Base-by-base conservation (phyloP, 2,329 filamentous ascomycete species). In the Rhexocercosporidium sp. region DNA sequence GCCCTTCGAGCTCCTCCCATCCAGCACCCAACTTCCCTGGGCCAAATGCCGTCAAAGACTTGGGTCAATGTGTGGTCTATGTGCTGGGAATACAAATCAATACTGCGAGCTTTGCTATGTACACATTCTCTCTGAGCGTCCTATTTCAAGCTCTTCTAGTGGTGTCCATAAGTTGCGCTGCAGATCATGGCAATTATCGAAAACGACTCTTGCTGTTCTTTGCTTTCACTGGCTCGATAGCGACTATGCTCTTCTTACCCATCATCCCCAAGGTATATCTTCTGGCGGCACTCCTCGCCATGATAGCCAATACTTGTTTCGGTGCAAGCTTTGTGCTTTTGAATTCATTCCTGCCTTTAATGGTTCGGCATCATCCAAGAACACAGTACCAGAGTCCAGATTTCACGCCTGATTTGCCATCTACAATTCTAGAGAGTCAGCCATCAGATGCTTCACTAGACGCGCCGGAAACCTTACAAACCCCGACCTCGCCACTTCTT, bases 31-130 rank as follows among this genome's bases (percentile, higher is more conserved):
- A 68, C 1, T 49, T 70, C 16, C 60, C 46, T 20, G 61, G 64
- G 66, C 71, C 57, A 65, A 76, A 71, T 73, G 62, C 71, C 62
- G 51, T 71, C 73, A 73, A 78, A 72, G 70, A 83, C 72, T 82
- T 83, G 49, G 85, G 84, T 59, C 93, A 96, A 77, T 99, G 96
- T 77, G 83, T 98, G 67, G 88, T 98, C 67, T 88, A 90, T 70
- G 83, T 98, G 5, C 82, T 97, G 27, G 95, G 95, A 6, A 79
- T 92, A 67, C 90, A 97, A 75, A 90, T 99, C 81, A 98, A 98
- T 79, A 97, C 95, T 0, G 94, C 95, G 41, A 96, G 92, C 79
- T 97, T 98, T 79, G 95, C 94, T 77, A 97, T 98, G 93, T 98
- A 98, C 81, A 97, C 94, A 1, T 99, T 99, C 80, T 97, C 94